Conservation (phyloP, 2,329 filamentous ascomycete genomes). For the Magnaporthales sp. region DNA sequence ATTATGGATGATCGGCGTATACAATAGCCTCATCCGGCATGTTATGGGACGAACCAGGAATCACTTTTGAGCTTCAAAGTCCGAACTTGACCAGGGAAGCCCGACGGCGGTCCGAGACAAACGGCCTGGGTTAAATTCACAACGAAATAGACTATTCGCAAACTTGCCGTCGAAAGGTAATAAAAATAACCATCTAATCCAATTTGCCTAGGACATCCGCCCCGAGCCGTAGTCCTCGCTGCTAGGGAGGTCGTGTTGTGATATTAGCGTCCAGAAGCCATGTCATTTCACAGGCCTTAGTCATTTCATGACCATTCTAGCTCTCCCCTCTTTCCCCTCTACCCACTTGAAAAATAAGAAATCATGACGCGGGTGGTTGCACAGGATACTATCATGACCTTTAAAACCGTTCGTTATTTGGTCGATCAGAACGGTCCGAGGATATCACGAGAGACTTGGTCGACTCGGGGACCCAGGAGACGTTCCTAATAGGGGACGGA, state of each 20-base stretch:
- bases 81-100: neutral
- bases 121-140: neutral
- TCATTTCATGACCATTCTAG: neutral
- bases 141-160: neutral
- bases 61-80: neutral
- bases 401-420: neutral
- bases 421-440: neutral
- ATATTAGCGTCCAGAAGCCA: neutral
- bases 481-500: neutral
- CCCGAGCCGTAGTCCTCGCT: neutral
- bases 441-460: neutral
- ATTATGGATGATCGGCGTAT: neutral
- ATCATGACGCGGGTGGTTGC: neutral
- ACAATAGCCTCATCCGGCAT: neutral
- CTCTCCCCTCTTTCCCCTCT: no score
- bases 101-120: neutral
- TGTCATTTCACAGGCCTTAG: no score
- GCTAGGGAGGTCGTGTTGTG: neutral
- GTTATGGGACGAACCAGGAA: neutral
- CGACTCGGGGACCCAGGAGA: neutral
- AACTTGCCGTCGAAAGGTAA: neutral
- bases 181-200: neutral
- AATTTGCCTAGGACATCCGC: neutral
- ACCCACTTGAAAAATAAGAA: neutral
- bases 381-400: neutral